phyloP scores from a whole-genome alignment of 495 filamentous ascomycete species.

The Xylaria telfairii region DNA sequence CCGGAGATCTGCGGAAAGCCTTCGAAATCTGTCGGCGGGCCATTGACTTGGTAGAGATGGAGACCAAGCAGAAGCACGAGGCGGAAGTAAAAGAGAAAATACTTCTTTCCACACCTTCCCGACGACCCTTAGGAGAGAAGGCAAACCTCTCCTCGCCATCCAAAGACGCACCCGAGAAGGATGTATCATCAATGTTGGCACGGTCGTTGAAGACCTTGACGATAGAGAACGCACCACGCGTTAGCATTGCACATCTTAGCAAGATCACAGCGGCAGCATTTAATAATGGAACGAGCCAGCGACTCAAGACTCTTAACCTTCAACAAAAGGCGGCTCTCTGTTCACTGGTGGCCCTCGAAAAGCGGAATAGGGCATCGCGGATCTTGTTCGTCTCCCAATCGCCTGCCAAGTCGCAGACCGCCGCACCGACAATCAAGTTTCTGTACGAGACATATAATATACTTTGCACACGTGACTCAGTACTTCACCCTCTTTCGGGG shows the following conservation, averaged over 20 bases:
- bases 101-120: conserved; percentile 53
- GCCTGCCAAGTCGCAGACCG: conserved; percentile 38
- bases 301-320: conserved; percentile 85
- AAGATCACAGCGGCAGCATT: conserved; percentile 86
- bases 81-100: conserved; percentile 57
- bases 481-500: conserved; percentile 82
- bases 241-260: conserved; percentile 87
- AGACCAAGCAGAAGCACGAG: conserved; percentile 72
- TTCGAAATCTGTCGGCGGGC: conserved; percentile 92
- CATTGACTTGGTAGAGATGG: conserved; percentile 86
- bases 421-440: conserved; percentile 75
- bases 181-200: conserved; percentile 41
- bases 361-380: conserved; percentile 54
- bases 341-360: conserved; percentile 81
- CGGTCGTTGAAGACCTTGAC: conserved; percentile 66
- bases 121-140: conserved; percentile 52
- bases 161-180: conserved; percentile 48
- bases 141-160: conserved; percentile 54
- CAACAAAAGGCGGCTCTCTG: conserved; percentile 97
- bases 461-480: conserved; percentile 80
- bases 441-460: conserved; percentile 79
- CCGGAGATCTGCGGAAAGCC: conserved; percentile 91
- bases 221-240: conserved; percentile 80
- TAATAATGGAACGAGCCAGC: conserved; percentile 79
- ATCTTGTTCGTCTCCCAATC: conserved; percentile 54